Evolutionary conservation across 1,139 yeast genomes (phyloP).

Genomic region (Ashbya aceris): DNA sequence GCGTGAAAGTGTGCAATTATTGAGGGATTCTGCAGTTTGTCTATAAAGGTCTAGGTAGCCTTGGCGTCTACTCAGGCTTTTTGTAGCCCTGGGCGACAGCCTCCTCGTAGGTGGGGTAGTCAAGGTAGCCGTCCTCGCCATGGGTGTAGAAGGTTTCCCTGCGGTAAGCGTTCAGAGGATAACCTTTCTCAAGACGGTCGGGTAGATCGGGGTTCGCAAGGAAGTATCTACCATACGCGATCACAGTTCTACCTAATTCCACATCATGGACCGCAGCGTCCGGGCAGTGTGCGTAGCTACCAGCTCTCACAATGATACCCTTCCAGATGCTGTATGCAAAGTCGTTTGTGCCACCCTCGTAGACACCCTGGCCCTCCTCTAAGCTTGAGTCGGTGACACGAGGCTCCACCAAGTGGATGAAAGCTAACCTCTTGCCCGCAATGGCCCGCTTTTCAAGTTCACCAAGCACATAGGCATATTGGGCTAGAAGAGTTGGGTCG

Average conservation of each 20-base stretch:
- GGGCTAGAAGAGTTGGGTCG: slow-evolving; percentile 28
- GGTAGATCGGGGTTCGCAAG: slow-evolving; percentile 47
- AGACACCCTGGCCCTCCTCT: slow-evolving; percentile 25
- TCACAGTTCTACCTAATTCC: slow-evolving; percentile 34
- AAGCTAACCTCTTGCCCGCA: slow-evolving; percentile 39
- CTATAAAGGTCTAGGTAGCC: background rate
- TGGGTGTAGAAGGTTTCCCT: slow-evolving; percentile 33
- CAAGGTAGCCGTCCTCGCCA: slow-evolving; percentile 27
- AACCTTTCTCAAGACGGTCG: slow-evolving; percentile 38
- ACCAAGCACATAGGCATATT: slow-evolving; percentile 31
- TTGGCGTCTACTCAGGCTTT: background rate
- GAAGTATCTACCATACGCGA: slow-evolving; percentile 40
- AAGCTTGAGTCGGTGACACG: slow-evolving; percentile 26
- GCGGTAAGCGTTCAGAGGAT: slow-evolving; percentile 34
- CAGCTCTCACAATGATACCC: slow-evolving; percentile 41
- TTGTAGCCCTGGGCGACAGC: background rate
- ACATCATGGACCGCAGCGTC: slow-evolving; percentile 20
- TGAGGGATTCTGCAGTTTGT: no score
- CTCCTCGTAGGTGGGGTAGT: slow-evolving; percentile 28
- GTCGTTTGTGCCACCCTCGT: slow-evolving; percentile 29
- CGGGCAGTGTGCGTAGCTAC: slow-evolving; percentile 33
- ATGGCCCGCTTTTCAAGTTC: slow-evolving; percentile 33
- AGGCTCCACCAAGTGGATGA: slow-evolving; percentile 46
- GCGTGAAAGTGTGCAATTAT: no score
- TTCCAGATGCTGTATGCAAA: slow-evolving; percentile 40